Evolutionary conservation across 106 monocot genomes (phyloP), one percentile per base, ranked within the genome.

Genomic region (Xerophyta viscosa): DNA sequence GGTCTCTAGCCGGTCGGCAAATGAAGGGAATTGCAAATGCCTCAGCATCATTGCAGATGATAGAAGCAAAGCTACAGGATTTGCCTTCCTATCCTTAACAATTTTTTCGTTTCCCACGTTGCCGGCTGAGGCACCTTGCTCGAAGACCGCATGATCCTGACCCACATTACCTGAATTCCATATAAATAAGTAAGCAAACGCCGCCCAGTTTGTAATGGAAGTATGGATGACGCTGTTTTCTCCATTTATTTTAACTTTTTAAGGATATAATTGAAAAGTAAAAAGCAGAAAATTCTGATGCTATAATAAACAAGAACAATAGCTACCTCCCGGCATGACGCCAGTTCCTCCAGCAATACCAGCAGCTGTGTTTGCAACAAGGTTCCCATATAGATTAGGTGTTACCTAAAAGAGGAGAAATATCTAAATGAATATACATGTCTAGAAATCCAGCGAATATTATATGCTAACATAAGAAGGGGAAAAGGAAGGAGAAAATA

Each of bases 281-380:
- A 39, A 39, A 15, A 15, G 15, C 10, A 10, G 8, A 19, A 46
- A 20, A 46, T 20, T 46, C 20, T 18, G 20, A 46, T 46, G 46
- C 46, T 46, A 44, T n/a, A n/a, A n/a, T n/a, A n/a, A n/a, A n/a
- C n/a, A n/a, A n/a, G n/a, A n/a, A 44, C n/a, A 44, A 26, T 39
- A 56, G 27, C 10, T 58, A 58, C 58, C 58, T 58, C 58, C 58
- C 27, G 58, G 58, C 58, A 58, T 58, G 58, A 58, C 58, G 27
- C 58, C 58, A n/a, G 58, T 58, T 18, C 58, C 58, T 58, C 58
- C 58, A 43, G 58, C 58, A 43, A 58, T 58, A 58, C 58, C 58
- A 20, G 58, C 58, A 42, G 58, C 58, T 6, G 58, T 58, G 41
- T 58, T 58, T 27, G 58, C 58, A 15, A 58, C 58, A 11, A 58